These are phyloP conservation scores for Trichosporon inkin DNA, from an alignment of 1,284 basidiomycete genomes.

Conservation along the genomic window DNA sequence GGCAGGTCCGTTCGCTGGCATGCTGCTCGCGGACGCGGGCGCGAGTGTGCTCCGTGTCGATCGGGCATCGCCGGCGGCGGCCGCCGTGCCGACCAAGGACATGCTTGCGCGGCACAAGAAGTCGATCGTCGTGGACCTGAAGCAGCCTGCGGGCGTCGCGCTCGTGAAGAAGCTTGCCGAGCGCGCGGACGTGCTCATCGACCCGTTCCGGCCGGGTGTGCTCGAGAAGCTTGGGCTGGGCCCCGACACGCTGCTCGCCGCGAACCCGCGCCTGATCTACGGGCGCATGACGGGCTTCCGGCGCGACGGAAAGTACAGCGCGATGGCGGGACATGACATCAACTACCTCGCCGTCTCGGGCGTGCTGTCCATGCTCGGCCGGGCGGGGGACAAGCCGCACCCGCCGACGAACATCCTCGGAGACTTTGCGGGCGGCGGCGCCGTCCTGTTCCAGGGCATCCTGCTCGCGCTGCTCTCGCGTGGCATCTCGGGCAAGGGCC, in stretches of 20 bases:
- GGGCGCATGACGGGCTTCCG: conserved; percentile 24
- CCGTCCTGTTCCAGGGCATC: conserved; percentile 21
- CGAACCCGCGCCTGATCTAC: conserved; percentile 22
- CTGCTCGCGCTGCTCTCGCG: conserved; percentile 19
- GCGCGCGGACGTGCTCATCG: conserved; percentile 19
- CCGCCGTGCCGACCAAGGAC: conserved; percentile 11
- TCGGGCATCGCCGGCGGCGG: conserved; percentile 10
- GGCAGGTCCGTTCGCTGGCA: conserved; percentile 16
- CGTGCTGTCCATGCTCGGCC: conserved; percentile 18
- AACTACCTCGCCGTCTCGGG: conserved; percentile 24
- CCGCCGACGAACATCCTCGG: conserved; percentile 23
- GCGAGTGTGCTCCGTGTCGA: conserved; percentile 18
- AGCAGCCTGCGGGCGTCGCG: conserved; percentile 10
- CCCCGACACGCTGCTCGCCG: neutral
- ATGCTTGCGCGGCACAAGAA: conserved; percentile 16
- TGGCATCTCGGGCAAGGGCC: conserved; percentile 17
- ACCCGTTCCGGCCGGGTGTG: conserved; percentile 24
- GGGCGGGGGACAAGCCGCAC: conserved; percentile 11
- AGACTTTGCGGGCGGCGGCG: conserved; percentile 26
- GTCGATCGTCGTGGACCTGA: conserved; percentile 15
- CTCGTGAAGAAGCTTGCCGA: conserved; percentile 10
- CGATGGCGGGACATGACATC: conserved; percentile 25
- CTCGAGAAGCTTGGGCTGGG: conserved; percentile 23
- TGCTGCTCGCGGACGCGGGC: conserved; percentile 22
- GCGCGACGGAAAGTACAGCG: conserved; percentile 8